Evolutionary conservation across 345 rosid genomes (phyloP).

Genomic region (Ceriops tagal): DNA sequence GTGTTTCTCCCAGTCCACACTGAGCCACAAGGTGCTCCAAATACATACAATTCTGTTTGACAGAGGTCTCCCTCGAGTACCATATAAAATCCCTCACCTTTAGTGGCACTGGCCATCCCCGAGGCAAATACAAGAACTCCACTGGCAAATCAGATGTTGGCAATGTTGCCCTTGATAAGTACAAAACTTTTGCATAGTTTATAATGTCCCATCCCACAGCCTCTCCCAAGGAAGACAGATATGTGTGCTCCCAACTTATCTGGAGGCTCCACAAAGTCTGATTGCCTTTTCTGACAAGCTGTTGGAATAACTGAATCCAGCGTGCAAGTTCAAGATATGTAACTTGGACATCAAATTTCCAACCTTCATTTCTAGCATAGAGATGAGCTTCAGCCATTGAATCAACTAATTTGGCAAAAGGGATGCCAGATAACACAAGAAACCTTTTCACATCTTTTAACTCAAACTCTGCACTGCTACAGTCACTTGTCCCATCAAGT

Average conservation of each 20-base stretch:
- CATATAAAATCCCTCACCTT: conserved; percentile 50
- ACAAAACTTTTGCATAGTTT: conserved; percentile 45
- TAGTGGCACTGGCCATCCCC: conserved; percentile 86
- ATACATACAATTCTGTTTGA: conserved; percentile 78
- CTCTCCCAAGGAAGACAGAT: conserved; percentile 76
- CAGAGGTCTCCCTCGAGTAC: conserved; percentile 61
- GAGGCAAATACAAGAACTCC: conserved; percentile 53
- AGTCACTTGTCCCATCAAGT: conserved; percentile 39
- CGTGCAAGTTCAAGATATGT: conserved; percentile 84
- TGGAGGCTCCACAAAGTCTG: conserved; percentile 76
- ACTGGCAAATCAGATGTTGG: conserved; percentile 26
- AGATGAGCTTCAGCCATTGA: conserved; percentile 87
- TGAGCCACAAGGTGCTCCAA: conserved; percentile 72
- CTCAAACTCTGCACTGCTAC: conserved; percentile 43
- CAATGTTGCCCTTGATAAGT: conserved; percentile 38
- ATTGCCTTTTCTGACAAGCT: conserved; percentile 68
- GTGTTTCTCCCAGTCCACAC: conserved; percentile 30
- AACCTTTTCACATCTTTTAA: conserved; percentile 60
- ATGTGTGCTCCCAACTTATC: conserved; percentile 88
- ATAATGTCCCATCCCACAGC: conserved; percentile 55
- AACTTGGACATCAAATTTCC: conserved; percentile 42
- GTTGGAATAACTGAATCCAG: conserved; percentile 80
- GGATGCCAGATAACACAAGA: conserved; percentile 75
- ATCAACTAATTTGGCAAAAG: conserved; percentile 51
- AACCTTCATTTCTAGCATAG: conserved; percentile 59